Conservation (phyloP, 306 rosid genomes). For the Erythrophleum fordii region DNA sequence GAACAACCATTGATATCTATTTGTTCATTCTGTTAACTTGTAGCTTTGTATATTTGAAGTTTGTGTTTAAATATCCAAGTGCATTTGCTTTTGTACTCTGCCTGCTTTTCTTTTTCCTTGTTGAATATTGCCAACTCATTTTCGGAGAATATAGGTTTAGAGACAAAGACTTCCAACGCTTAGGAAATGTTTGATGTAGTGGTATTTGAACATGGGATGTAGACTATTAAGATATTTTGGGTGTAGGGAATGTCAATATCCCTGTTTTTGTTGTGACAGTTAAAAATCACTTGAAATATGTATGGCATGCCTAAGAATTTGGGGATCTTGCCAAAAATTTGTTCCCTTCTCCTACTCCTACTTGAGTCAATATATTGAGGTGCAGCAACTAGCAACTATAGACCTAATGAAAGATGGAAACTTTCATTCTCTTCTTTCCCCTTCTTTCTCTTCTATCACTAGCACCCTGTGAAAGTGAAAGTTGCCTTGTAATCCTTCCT, state of each 20-base stretch:
- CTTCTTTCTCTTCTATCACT: no score
- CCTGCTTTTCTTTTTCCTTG: not conserved
- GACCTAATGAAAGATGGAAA: no score
- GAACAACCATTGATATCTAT: not conserved
- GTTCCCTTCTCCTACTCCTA: no score
- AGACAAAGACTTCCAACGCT: not conserved
- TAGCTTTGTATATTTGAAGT: not conserved
- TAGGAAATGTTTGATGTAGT: not conserved
- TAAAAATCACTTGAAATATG: constrained; percentile 7
- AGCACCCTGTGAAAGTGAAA: no score
- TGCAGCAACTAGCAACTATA: no score
- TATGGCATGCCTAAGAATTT: not conserved
- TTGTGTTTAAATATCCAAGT: not conserved
- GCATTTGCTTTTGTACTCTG: not conserved
- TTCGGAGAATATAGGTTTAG: not conserved
- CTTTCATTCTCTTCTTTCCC: no score
- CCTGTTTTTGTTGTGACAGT: not conserved
- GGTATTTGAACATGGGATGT: not conserved
- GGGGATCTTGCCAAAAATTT: constrained; percentile 3
- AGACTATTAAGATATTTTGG: not conserved
- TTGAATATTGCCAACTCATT: not conserved
- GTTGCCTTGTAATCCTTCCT: no score
- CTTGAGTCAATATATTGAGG: no score
- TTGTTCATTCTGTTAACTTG: not conserved
- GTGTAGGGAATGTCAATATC: constrained; percentile 13